phyloP scores from a whole-genome alignment of 768 basidiomycete species.

The Amanita inopinata region DNA sequence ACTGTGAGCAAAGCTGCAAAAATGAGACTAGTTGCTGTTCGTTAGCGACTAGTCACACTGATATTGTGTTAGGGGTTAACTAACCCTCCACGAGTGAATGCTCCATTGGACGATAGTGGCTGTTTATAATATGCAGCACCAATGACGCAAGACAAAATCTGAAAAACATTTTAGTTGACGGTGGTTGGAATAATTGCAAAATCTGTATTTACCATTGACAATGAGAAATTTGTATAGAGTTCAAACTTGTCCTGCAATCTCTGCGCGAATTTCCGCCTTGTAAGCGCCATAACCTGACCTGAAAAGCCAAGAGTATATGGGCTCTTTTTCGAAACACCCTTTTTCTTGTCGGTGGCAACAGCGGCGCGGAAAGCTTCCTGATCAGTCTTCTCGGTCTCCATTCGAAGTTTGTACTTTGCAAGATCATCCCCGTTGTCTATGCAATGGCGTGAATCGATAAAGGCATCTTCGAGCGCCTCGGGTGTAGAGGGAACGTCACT shows the following conservation, averaged over 20 bases:
- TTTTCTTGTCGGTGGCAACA: slow-evolving; percentile 68
- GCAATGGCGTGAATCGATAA: slow-evolving; percentile 37
- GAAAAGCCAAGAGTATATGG: slow-evolving; percentile 77
- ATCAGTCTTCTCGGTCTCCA: slow-evolving; percentile 54
- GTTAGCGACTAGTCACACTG: background rate
- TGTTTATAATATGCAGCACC: slow-evolving; percentile 70
- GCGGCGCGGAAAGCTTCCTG: slow-evolving; percentile 73
- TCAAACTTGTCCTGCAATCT: slow-evolving; percentile 73
- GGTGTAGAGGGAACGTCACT: slow-evolving; percentile 59
- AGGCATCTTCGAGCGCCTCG: slow-evolving; percentile 56
- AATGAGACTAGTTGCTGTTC: slow-evolving; percentile 37
- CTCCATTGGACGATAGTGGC: slow-evolving; percentile 65
- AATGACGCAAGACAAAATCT: slow-evolving; percentile 53
- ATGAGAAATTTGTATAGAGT: slow-evolving; percentile 56
- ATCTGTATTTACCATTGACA: slow-evolving; percentile 41
- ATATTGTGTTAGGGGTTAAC: background rate
- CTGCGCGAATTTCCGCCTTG: slow-evolving; percentile 64
- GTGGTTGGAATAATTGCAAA: background rate
- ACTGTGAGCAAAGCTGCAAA: slow-evolving; percentile 62
- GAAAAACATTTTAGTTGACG: slow-evolving; percentile 10
- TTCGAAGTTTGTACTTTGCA: slow-evolving; percentile 42
- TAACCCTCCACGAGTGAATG: slow-evolving; percentile 75
- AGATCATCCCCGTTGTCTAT: slow-evolving; percentile 35
- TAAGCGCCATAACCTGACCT: slow-evolving; percentile 63
- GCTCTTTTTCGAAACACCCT: slow-evolving; percentile 65